phyloP scores from a whole-genome alignment of 1,139 yeast species.

The Candida sp. region DNA sequence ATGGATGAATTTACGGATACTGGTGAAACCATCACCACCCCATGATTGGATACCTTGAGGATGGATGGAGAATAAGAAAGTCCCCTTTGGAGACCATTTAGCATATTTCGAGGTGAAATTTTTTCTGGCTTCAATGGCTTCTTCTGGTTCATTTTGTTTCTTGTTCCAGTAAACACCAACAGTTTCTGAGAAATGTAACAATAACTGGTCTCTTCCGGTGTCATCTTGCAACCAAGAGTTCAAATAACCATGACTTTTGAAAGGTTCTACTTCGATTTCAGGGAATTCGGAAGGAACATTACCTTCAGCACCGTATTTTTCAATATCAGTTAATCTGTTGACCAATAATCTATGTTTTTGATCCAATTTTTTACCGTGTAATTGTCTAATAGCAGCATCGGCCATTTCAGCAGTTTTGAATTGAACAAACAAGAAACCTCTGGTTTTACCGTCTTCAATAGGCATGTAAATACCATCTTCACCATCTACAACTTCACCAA shows the following conservation, averaged over 20 bases:
- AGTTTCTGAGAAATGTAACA: slow-evolving; percentile 73
- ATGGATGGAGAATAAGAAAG: slow-evolving; percentile 82
- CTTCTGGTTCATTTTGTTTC: slow-evolving; percentile 70
- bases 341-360: slow-evolving; percentile 87
- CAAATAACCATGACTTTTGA: slow-evolving; percentile 75
- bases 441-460: slow-evolving; percentile 71
- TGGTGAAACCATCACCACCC: slow-evolving; percentile 85
- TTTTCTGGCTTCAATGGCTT: slow-evolving; percentile 72
- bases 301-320: slow-evolving; percentile 72
- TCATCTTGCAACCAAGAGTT: slow-evolving; percentile 90
- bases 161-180: slow-evolving; percentile 92
- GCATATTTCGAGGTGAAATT: slow-evolving; percentile 87
- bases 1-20: slow-evolving; percentile 79
- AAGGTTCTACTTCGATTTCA: slow-evolving; percentile 71
- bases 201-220: slow-evolving; percentile 87
- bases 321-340: slow-evolving; percentile 82
- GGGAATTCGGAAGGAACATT: slow-evolving; percentile 58
- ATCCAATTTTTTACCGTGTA: slow-evolving; percentile 90
- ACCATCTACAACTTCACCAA: slow-evolving; percentile 67
- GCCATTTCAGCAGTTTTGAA: slow-evolving; percentile 69
- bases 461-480: slow-evolving; percentile 80
- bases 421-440: slow-evolving; percentile 88
- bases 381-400: slow-evolving; percentile 71
- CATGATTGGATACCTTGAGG: slow-evolving; percentile 95
- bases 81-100: slow-evolving; percentile 93